Evolutionary conservation across 345 rosid species (phyloP), one percentile per base, ranked within the genome.

Genomic region (Eucalyptus guilfoylei): DNA sequence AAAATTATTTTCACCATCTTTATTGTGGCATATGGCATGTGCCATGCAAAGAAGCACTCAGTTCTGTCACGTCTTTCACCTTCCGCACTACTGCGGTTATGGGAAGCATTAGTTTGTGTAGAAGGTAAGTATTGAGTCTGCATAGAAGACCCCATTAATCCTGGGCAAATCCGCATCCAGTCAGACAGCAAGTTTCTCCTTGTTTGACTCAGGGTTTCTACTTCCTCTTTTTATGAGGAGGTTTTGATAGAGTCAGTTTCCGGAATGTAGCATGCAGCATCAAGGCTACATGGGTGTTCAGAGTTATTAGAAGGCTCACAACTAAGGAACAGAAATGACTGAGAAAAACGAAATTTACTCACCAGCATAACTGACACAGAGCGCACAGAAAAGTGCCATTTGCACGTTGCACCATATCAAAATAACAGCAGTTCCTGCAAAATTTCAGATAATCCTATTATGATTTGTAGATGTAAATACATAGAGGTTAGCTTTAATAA

Each of bases 181-280:
- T 48, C 28, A 37, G 67, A 42, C 40, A 34, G 48, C 86, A 49
- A 26, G 14, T 42, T 54, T 55, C 64, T 13, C 69, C 42, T 37
- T 17, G 10, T 28, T 37, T 11, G 37, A 42, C 85, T 86, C 52
- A 5, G 64, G 40, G 48, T 85, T 87, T 69, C 80, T 89, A 49
- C 52, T 87, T 58, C 87, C 87, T 52, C 85, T 67, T 50, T 92
- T 88, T 80, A 49, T 93, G 86, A 86, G 94, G 94, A 89, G 93
- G 96, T 94, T 92, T 94, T 49, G 91, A 85, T 14, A 95, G 94
- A 42, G 97, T 91, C 89, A 97, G 95, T 93, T 96, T 97, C 88
- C 98, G 94, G 85, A 95, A 95, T 47, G 97, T 94, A 40, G 98
- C 97, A 89, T 98, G 99, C 93, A 94, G 89, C 88, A 98, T 89